Percentiles rank a stretch among this genome's conserved stretches.
These are phyloP conservation scores for Musa acuminata DNA, from an alignment of 176 grass and related monocot species.

Conservation along the genomic window DNA sequence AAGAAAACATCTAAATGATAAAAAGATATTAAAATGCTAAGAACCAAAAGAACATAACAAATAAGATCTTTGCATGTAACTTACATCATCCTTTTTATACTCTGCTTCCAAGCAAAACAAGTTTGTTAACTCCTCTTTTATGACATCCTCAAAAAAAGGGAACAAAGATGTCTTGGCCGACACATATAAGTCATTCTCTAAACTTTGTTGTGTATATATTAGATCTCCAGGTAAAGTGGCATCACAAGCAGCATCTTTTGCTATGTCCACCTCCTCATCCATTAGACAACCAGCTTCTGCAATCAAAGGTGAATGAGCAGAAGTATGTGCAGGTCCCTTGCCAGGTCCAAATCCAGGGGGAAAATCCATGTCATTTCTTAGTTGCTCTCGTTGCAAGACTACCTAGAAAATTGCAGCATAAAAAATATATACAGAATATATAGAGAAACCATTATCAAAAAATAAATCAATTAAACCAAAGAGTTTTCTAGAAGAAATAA, in stretches of 20 bases:
- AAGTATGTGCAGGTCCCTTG: conserved; percentile 19
- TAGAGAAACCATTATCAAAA: conserved; percentile 13
- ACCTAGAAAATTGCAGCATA: conserved; percentile 33
- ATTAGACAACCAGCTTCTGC: conserved; percentile 10
- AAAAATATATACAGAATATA: conserved; percentile 10
- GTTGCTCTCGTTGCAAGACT: conserved; percentile 24
- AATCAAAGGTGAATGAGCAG: conserved; percentile 15
- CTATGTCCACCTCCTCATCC: conserved; percentile 17
- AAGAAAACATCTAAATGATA: background rate
- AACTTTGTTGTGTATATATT: conserved; percentile 20
- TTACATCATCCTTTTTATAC: background rate
- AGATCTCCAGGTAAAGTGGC: conserved; percentile 21
- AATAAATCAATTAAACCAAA: conserved; percentile 12
- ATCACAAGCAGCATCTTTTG: conserved; percentile 19
- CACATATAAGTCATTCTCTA: conserved; percentile 30
- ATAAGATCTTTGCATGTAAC: background rate
- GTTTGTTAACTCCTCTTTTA: conserved; percentile 6
- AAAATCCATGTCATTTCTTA: conserved; percentile 39
- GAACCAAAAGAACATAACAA: background rate
- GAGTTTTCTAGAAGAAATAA: background rate
- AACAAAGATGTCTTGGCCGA: conserved; percentile 10
- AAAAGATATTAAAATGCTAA: background rate
- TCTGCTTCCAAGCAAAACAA: conserved; percentile 8
- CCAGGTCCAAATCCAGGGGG: conserved; percentile 77
- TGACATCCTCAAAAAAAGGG: conserved; percentile 1